Evolutionary conservation across 2,329 filamentous ascomycete genomes (phyloP).

Genomic region (Trichoderma afroharzianum): DNA sequence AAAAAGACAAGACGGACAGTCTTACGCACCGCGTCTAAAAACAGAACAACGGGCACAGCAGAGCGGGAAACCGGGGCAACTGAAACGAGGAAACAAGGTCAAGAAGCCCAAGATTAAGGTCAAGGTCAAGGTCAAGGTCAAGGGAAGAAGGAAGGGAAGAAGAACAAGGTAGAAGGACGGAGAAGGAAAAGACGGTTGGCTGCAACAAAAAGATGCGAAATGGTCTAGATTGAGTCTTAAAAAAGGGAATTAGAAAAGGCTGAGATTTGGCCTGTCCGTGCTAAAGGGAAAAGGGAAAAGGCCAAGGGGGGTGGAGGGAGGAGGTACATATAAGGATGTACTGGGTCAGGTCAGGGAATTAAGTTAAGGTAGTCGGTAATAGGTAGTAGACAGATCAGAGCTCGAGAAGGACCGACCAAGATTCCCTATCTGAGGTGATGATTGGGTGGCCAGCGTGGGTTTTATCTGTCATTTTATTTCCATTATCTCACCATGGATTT

Average conservation of each 20-base stretch:
- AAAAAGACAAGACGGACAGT: neutral
- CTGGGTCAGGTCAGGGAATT: neutral
- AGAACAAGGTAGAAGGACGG: neutral
- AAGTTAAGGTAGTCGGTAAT: no score
- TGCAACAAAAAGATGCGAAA: neutral
- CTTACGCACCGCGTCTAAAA: neutral
- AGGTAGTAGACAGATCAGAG: neutral
- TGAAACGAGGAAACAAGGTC: neutral
- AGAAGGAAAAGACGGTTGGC: neutral
- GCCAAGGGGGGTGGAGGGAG: slow-evolving; percentile 15
- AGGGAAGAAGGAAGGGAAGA: neutral
- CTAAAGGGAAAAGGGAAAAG: slow-evolving; percentile 20
- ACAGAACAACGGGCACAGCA: neutral
- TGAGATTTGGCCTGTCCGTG: neutral
- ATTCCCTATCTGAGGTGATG: neutral
- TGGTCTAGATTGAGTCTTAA: neutral
- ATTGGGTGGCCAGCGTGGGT: neutral
- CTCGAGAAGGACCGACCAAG: neutral
- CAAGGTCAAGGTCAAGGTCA: no score
- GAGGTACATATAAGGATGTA: neutral
- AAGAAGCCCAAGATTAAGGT: no score
- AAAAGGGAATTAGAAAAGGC: slow-evolving; percentile 28
- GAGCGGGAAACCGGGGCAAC: neutral
- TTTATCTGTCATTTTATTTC: neutral
- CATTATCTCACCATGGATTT: neutral